Conservation (phyloP, 805 yeast genomes). For the Wickerhamiella sergipiensis region DNA sequence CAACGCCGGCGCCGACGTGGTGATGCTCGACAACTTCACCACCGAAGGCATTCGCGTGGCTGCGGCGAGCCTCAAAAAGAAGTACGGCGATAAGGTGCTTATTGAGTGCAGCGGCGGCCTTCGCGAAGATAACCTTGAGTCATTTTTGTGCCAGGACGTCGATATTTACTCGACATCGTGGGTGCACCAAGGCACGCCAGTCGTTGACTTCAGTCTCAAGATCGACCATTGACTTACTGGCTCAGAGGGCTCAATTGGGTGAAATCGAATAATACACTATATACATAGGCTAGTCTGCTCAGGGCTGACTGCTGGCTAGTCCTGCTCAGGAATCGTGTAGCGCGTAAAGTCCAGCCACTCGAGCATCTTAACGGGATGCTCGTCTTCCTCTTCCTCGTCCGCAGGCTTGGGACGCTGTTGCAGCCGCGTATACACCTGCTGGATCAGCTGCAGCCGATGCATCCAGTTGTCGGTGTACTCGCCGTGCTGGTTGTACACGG, state of each 20-base stretch:
- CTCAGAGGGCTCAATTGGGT: too few relatives aligned
- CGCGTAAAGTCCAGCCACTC: slow-evolving; percentile 17
- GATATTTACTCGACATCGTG: slow-evolving; percentile 86
- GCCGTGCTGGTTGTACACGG: slow-evolving; percentile 55
- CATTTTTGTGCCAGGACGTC: slow-evolving; percentile 60
- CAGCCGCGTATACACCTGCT: slow-evolving; percentile 25
- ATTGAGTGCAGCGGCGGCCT: slow-evolving; percentile 91
- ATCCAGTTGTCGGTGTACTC: slow-evolving; percentile 53
- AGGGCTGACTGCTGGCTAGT: too few relatives aligned
- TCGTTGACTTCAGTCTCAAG: slow-evolving; percentile 76
- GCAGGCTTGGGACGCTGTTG: not conserved
- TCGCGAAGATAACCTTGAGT: slow-evolving; percentile 48
- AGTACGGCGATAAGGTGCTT: slow-evolving; percentile 42
- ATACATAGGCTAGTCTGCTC: too few relatives aligned
- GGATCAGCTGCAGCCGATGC: slow-evolving; percentile 45
- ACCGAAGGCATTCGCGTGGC: slow-evolving; percentile 51
- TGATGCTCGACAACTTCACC: slow-evolving; percentile 82
- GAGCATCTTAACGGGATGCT: slow-evolving; percentile 2
- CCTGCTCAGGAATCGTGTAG: slow-evolving; percentile 5
- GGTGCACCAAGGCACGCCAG: slow-evolving; percentile 80
- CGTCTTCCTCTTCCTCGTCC: not conserved
- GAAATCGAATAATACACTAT: too few relatives aligned
- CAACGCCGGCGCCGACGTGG: slow-evolving; percentile 86
- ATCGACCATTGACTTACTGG: slow-evolving; percentile 38
- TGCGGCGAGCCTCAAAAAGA: slow-evolving; percentile 46